phyloP scores from a whole-genome alignment of 805 yeast genomes.

The Pichia insulana region DNA sequence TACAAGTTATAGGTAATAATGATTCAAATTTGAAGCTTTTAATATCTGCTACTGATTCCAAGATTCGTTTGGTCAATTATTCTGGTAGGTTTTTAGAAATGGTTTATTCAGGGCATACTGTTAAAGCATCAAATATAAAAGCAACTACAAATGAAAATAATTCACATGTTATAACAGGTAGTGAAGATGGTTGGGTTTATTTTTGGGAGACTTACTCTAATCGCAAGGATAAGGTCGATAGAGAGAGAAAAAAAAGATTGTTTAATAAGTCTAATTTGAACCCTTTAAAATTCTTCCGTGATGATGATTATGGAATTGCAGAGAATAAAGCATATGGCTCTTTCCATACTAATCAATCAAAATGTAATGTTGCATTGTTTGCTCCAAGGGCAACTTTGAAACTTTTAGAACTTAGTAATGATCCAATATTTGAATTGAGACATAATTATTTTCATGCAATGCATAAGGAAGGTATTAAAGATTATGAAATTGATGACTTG shows the following conservation, averaged over 20 bases:
- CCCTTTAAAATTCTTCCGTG: conserved; percentile 19
- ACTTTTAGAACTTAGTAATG: conserved; percentile 64
- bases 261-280: conserved; percentile 9
- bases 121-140: conserved; percentile 60
- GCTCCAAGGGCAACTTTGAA: conserved; percentile 67
- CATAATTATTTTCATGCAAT: conserved; percentile 9
- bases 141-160: conserved; percentile 57
- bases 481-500: conserved; percentile 27
- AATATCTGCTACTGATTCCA: conserved; percentile 77
- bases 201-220: conserved; percentile 45
- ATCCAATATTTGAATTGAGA: conserved; percentile 61
- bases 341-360: conserved; percentile 68
- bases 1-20: conserved; percentile 37
- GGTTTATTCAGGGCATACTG: conserved; percentile 65
- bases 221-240: conserved; percentile 16
- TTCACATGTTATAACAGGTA: conserved; percentile 59
- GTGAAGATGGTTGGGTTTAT: conserved; percentile 84
- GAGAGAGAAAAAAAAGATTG: conserved; percentile 9
- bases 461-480: conserved; percentile 5
- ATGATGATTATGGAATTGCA: conserved; percentile 28
- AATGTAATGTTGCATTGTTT: conserved; percentile 66
- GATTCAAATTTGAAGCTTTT: conserved; percentile 28
- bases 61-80: conserved; percentile 57
- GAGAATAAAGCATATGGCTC: conserved; percentile 57
- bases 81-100: conserved; percentile 47